Evolutionary conservation across 1,284 basidiomycete genomes (phyloP).

Genomic region (Sporisorium iseilematis-ciliati): DNA sequence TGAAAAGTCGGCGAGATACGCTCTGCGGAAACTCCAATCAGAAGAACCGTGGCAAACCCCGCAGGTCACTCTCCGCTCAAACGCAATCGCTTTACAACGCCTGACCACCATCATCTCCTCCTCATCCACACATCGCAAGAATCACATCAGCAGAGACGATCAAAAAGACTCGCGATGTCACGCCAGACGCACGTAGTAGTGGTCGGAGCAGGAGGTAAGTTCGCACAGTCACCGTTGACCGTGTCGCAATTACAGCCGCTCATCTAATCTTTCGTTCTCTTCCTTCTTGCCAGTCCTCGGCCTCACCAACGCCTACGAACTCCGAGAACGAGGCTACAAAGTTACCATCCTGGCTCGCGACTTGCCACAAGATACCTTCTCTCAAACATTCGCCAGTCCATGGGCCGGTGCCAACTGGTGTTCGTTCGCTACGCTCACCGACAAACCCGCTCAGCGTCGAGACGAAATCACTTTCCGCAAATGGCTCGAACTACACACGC

Average conservation of each 20-base stretch:
- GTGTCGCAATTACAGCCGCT: not conserved
- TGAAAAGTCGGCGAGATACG: constrained; percentile 16
- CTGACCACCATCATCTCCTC: not conserved
- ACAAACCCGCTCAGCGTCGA: constrained; percentile 27
- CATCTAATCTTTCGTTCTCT: not conserved
- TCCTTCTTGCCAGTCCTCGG: constrained; percentile 70
- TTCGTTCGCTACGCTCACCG: constrained; percentile 73
- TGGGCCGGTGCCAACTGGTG: constrained; percentile 83
- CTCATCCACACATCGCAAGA: too few species aligned
- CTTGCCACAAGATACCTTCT: constrained; percentile 76
- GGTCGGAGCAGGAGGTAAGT: constrained; percentile 59
- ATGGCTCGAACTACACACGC: constrained; percentile 43
- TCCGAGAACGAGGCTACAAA: constrained; percentile 71
- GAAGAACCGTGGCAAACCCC: not conserved
- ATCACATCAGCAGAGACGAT: too few species aligned
- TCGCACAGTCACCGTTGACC: not conserved
- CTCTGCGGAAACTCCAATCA: constrained; percentile 2
- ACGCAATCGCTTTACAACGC: not conserved
- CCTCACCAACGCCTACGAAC: constrained; percentile 71
- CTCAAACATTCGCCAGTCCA: constrained; percentile 77
- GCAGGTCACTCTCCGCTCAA: not conserved
- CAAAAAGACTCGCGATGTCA: not conserved
- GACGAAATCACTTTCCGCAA: constrained; percentile 51
- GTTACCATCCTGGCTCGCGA: constrained; percentile 78
- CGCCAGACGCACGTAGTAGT: constrained; percentile 35